Conservation (phyloP, 164 flowering plant genomes). For the Platanus orientalis region DNA sequence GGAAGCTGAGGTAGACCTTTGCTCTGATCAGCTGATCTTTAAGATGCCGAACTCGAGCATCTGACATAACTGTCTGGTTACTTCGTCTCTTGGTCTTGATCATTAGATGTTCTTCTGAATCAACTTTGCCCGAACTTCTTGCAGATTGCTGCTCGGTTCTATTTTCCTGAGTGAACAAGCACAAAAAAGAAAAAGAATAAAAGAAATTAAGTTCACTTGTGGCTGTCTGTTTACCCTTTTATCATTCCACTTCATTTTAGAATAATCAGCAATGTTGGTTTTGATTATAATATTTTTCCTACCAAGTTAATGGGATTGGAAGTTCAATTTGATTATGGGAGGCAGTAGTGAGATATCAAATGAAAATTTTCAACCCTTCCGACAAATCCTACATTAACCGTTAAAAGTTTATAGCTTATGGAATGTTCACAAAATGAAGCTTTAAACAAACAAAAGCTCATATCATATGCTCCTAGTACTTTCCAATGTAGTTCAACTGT, state of each 20-base stretch:
- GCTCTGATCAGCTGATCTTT: constrained; percentile 80
- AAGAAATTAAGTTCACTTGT: constrained; percentile 1
- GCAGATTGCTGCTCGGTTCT: constrained; percentile 21
- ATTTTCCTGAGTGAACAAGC: constrained; percentile 30
- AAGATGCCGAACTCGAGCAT: constrained; percentile 57
- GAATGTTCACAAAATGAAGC: background rate
- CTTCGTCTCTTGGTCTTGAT: constrained; percentile 25
- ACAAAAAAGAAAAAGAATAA: constrained; percentile 4
- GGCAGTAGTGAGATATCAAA: too few relatives aligned
- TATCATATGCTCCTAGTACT: background rate
- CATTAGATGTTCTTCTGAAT: constrained; percentile 18
- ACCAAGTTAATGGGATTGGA: background rate
- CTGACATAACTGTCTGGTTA: constrained; percentile 30
- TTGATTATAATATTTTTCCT: background rate
- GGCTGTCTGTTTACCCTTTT: background rate
- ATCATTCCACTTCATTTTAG: background rate
- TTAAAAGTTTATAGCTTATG: background rate
- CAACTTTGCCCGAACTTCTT: constrained; percentile 19
- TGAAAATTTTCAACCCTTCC: too few relatives aligned
- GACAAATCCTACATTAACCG: too few relatives aligned
- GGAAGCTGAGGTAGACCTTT: constrained; percentile 62
- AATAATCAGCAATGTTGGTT: background rate
- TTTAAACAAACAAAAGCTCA: background rate
- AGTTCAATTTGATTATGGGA: background rate
- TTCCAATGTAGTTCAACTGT: background rate